A percentile compares a stretch with the other conserved stretches of the same genome.
Evolutionary conservation across 1,284 basidiomycete genomes (phyloP).

Genomic region (Paramarasmius palmivorus): DNA sequence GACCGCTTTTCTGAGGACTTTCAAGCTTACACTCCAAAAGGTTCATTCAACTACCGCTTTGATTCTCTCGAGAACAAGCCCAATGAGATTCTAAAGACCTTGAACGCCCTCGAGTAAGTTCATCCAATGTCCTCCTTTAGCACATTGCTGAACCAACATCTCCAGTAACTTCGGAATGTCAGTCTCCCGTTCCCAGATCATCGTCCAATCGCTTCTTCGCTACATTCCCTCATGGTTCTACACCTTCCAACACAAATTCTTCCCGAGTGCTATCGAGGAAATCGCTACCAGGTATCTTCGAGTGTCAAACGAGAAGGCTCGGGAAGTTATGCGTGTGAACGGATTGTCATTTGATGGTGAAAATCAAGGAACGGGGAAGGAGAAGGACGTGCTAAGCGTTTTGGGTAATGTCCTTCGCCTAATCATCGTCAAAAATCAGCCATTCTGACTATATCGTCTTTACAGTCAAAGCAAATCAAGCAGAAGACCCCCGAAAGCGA

Average conservation of each 20-base stretch:
- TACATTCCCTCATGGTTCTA: neutral
- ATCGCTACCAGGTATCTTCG: neutral
- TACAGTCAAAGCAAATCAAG: constrained; percentile 21
- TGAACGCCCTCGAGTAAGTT: neutral
- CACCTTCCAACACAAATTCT: neutral
- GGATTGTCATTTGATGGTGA: neutral
- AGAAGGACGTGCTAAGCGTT: constrained; percentile 26
- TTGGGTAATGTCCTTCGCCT: constrained; percentile 18
- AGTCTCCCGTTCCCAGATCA: neutral
- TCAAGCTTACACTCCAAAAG: neutral
- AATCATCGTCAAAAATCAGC: neutral
- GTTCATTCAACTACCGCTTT: constrained; percentile 4
- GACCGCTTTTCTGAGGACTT: too few relatives aligned
- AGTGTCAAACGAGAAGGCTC: neutral
- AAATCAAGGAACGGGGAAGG: neutral
- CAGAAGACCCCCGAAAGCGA: constrained; percentile 16
- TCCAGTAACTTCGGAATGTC: neutral
- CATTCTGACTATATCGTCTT: neutral
- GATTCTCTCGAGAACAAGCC: constrained; percentile 2
- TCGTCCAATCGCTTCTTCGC: neutral
- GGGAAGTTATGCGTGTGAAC: neutral
- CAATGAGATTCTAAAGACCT: neutral
- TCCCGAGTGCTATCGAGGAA: neutral
- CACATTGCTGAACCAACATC: too few relatives aligned
- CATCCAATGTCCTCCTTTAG: neutral